A percentile compares a stretch with the other conserved stretches of the same genome.
phyloP scores from a whole-genome alignment of 169 alveolate species.

The Cryptosporidium xiaoi region DNA sequence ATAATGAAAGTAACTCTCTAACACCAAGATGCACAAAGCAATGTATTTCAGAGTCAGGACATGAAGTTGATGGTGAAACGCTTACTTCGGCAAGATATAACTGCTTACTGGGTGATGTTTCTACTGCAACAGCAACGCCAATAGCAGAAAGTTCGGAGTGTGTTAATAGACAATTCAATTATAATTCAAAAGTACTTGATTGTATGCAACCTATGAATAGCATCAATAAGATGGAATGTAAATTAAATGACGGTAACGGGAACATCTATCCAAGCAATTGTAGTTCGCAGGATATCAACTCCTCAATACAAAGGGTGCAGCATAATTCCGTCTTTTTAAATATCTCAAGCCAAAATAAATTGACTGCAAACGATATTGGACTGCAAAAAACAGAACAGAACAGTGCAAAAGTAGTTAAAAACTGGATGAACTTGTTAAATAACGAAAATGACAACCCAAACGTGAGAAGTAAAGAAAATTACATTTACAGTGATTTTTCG shows the following conservation, averaged over 20 bases:
- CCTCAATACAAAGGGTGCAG: constrained; percentile 21
- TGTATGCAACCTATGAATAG: constrained; percentile 32
- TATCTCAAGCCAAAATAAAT: constrained; percentile 12
- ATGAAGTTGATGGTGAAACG: constrained; percentile 38
- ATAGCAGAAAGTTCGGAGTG: constrained; percentile 36
- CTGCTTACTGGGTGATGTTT: constrained; percentile 60
- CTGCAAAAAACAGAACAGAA: constrained; percentile 17
- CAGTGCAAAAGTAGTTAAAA: neutral
- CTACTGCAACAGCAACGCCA: constrained; percentile 74
- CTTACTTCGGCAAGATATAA: constrained; percentile 38
- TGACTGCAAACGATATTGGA: neutral
- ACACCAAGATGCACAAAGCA: constrained; percentile 74
- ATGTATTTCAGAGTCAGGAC: constrained; percentile 43
- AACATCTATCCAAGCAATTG: constrained; percentile 9
- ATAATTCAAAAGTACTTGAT: constrained; percentile 46
- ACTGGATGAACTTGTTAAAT: constrained; percentile 12
- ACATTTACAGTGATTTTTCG: constrained; percentile 26
- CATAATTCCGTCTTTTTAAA: constrained; percentile 15
- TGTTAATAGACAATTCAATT: constrained; percentile 26
- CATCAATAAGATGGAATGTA: neutral
- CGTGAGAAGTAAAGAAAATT: constrained; percentile 13
- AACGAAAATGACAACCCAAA: constrained; percentile 57
- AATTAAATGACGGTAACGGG: constrained; percentile 21
- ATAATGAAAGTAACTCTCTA: constrained; percentile 35
- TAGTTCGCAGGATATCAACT: constrained; percentile 10